Evolutionary conservation across 495 filamentous ascomycete species (phyloP).

Genomic region (Alectoria sarmentosa): DNA sequence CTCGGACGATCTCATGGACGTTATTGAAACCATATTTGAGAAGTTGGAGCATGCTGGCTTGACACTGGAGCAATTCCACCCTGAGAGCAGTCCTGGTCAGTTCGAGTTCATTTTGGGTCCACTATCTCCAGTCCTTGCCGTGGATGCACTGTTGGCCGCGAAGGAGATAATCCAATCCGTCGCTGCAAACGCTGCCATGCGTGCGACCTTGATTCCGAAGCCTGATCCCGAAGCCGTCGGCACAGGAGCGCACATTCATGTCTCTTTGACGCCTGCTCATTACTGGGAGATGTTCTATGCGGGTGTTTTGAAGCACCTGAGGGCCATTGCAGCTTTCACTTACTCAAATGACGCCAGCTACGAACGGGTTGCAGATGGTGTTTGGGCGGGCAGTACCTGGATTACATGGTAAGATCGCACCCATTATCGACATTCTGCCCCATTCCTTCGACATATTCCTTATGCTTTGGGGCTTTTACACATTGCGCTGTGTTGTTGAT

Average conservation of each 20-base stretch:
- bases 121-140: conserved; percentile 54
- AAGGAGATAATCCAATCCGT: conserved; percentile 58
- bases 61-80: conserved; percentile 64
- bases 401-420: conserved; percentile 46
- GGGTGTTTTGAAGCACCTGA: conserved; percentile 57
- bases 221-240: conserved; percentile 53
- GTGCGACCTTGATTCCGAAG: conserved; percentile 73
- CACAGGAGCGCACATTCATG: conserved; percentile 61
- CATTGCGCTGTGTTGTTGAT: neutral
- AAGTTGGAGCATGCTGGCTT: conserved; percentile 56
- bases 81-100: conserved; percentile 68
- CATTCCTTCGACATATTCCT: neutral
- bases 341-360: conserved; percentile 55
- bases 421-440: neutral
- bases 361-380: conserved; percentile 53
- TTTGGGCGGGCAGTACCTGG: conserved; percentile 71
- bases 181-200: conserved; percentile 46
- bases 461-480: neutral
- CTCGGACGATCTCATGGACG: conserved; percentile 44
- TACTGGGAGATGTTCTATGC: conserved; percentile 54
- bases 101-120: conserved; percentile 75
- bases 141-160: conserved; percentile 66
- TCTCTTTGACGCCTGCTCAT: conserved; percentile 47
- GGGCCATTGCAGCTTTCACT: conserved; percentile 57
- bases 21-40: conserved; percentile 57